Evolutionary conservation across 441 rosid genomes (phyloP).

Genomic region (Brassica balearica): DNA sequence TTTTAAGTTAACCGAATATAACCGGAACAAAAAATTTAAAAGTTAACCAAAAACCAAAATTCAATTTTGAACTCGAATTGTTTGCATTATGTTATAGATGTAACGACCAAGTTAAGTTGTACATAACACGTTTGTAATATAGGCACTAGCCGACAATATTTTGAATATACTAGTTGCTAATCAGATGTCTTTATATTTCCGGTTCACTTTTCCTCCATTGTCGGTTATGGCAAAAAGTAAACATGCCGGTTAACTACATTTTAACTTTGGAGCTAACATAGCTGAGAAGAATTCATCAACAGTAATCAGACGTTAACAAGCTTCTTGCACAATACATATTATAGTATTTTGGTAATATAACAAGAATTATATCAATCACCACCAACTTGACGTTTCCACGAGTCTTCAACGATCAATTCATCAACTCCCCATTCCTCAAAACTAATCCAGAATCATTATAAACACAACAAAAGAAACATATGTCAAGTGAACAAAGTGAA

Average conservation of each 20-base stretch:
- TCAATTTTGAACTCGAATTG: not conserved
- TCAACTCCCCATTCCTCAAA: constrained; percentile 94
- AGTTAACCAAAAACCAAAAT: not conserved
- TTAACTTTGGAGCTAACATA: not conserved
- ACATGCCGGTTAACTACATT: not conserved
- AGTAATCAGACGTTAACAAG: not conserved
- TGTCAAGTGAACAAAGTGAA: not conserved
- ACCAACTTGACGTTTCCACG: constrained; percentile 96
- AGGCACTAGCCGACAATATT: not conserved
- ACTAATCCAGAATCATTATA: constrained; percentile 46
- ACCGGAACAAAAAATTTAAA: not conserved
- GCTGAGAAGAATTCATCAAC: not conserved
- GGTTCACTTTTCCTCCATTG: not conserved
- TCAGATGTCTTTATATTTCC: not conserved
- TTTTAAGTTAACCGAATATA: not conserved
- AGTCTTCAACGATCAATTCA: constrained; percentile 89
- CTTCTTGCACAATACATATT: constrained; percentile 3
- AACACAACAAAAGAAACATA: not conserved
- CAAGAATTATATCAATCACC: constrained; percentile 53
- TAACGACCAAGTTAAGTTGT: too few relatives aligned
- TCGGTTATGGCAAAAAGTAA: not conserved
- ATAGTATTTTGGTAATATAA: not conserved
- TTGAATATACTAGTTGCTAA: not conserved
- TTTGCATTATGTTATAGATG: too few relatives aligned
- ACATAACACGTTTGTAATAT: not conserved